Evolutionary conservation across 1,284 basidiomycete species (phyloP).

Genomic region (Moniliophthora roreri): DNA sequence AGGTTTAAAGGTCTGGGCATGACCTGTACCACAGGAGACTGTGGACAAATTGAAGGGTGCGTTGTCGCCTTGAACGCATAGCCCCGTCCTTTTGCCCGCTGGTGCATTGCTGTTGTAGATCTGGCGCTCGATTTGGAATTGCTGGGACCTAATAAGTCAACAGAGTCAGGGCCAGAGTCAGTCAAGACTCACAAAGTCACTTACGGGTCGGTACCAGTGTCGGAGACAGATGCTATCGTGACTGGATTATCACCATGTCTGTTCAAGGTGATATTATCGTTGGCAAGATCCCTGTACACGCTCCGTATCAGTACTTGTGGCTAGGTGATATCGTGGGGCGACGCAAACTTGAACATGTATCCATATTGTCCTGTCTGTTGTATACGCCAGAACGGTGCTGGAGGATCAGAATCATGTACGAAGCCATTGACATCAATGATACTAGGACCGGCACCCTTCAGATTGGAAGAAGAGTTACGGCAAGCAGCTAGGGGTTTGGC

Average conservation of each 20-base stretch:
- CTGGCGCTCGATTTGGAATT: neutral
- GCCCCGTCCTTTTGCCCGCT: neutral
- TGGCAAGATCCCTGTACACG: neutral
- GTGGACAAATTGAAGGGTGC: neutral
- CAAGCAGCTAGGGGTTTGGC: constrained; percentile 1
- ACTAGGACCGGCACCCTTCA: neutral
- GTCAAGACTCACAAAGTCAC: neutral
- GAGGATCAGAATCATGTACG: neutral
- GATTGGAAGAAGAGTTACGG: neutral
- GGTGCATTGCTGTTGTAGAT: neutral
- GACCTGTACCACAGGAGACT: neutral
- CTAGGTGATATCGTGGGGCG: too few species aligned
- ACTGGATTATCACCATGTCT: neutral
- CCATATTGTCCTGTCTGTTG: neutral
- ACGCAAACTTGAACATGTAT: neutral
- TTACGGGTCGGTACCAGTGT: neutral
- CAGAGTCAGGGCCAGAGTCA: too few species aligned
- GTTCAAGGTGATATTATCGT: neutral
- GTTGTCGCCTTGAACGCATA: neutral
- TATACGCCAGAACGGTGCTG: neutral
- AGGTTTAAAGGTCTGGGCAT: neutral
- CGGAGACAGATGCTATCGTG: neutral
- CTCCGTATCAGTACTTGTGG: too few species aligned
- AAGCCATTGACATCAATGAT: neutral
- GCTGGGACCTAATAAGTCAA: neutral